Percentiles rank a stretch among this genome's conserved stretches.
Evolutionary conservation across 2,329 filamentous ascomycete genomes (phyloP).

Genomic region (Fusarium sp.): DNA sequence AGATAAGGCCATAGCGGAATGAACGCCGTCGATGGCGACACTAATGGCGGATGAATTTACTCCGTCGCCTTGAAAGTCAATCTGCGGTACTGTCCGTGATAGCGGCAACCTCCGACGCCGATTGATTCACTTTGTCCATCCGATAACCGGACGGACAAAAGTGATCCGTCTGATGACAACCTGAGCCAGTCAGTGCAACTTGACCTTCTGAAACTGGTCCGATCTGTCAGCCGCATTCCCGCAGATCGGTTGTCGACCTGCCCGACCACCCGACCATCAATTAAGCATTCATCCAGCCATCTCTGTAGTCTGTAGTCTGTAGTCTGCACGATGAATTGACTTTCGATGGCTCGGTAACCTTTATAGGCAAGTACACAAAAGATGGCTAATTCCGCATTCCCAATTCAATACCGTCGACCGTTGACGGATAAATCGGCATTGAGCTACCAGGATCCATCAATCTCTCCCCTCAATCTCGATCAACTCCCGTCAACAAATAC

Average conservation of each 20-base stretch:
- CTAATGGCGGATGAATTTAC: not conserved
- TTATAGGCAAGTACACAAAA: constrained; percentile 9
- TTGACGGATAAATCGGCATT: constrained; percentile 17
- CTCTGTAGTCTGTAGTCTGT: not conserved
- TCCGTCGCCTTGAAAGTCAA: not conserved
- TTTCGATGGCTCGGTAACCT: not conserved
- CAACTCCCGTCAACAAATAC: not conserved
- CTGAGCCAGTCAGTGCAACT: not conserved
- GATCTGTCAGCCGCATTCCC: not conserved
- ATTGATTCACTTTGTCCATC: not conserved
- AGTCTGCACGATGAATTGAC: not conserved
- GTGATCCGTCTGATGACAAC: no score
- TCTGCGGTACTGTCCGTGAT: not conserved
- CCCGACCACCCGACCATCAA: not conserved
- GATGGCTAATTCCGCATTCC: not conserved
- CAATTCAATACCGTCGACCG: not conserved
- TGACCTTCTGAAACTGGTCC: not conserved
- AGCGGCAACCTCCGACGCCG: not conserved
- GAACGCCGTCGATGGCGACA: not conserved
- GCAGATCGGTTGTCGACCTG: not conserved
- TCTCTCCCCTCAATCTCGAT: not conserved
- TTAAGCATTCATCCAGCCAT: not conserved
- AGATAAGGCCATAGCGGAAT: not conserved
- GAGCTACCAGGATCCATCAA: not conserved
- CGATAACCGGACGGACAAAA: not conserved